Evolutionary conservation across 2,329 filamentous ascomycete genomes (phyloP).

Genomic region (Exserohilum turcica): DNA sequence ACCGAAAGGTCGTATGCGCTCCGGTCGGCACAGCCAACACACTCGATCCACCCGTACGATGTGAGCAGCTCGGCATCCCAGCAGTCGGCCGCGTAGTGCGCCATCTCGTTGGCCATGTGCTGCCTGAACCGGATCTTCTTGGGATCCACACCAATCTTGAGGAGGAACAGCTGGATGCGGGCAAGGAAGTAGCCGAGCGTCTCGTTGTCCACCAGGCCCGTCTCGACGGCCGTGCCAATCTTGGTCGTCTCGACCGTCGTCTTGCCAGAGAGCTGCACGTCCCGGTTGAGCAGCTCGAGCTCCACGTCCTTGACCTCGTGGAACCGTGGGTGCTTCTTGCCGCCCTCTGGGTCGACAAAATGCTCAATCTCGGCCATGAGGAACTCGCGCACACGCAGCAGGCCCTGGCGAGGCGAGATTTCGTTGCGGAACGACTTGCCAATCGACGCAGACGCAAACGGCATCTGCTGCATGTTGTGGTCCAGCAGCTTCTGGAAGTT

Average conservation of each 20-base stretch:
- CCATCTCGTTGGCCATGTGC: constrained; percentile 90
- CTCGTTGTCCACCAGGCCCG: constrained; percentile 90
- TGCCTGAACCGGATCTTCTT: constrained; percentile 94
- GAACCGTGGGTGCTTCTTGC: constrained; percentile 94
- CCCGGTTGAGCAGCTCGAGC: constrained; percentile 80
- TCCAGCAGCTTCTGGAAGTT: constrained; percentile 97
- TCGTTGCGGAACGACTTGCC: constrained; percentile 99
- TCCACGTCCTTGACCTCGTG: constrained; percentile 81
- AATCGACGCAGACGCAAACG: constrained; percentile 95
- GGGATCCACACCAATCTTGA: constrained; percentile 84
- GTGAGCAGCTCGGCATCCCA: constrained; percentile 96
- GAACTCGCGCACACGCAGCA: constrained; percentile 94
- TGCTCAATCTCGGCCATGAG: constrained; percentile 99
- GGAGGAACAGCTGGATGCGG: constrained; percentile 87
- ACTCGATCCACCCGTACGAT: constrained; percentile 96
- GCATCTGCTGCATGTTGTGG: constrained; percentile 94
- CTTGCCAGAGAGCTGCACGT: constrained; percentile 85
- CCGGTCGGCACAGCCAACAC: constrained; percentile 93
- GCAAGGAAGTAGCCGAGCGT: constrained; percentile 97
- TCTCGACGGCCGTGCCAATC: constrained; percentile 84
- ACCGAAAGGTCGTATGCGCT: constrained; percentile 93
- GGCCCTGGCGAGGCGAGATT: constrained; percentile 89
- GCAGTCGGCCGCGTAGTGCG: constrained; percentile 95
- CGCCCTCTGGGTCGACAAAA: constrained; percentile 90
- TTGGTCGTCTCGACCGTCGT: constrained; percentile 74